phyloP scores from a whole-genome alignment of 371 early-diverging fungal species.

The Cokeromyces recurvatus region DNA sequence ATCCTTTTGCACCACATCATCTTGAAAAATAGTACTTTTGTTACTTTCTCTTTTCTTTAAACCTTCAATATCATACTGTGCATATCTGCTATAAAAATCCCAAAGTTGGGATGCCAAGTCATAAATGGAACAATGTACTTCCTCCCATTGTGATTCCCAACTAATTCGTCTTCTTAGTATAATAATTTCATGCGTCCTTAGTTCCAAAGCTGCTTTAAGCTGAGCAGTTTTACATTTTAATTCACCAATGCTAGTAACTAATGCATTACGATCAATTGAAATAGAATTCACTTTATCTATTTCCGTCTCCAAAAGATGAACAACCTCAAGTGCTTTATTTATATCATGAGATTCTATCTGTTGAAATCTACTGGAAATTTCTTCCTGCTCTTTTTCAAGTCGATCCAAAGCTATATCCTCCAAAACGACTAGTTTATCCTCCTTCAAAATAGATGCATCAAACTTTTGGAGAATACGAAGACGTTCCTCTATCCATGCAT shows the following conservation, averaged over 20 bases:
- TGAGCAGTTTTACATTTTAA: conserved; percentile 20
- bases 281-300: conserved; percentile 33
- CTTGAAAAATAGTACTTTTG: too few relatives aligned
- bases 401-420: conserved; percentile 28
- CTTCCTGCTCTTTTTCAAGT: conserved; percentile 44
- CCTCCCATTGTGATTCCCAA: conserved; percentile 37
- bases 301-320: conserved; percentile 29
- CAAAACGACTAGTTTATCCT: conserved; percentile 2
- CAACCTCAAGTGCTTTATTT: conserved; percentile 20
- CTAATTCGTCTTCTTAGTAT: conserved; percentile 22
- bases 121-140: conserved; percentile 31
- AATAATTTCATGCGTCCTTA: conserved; percentile 24
- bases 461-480: conserved; percentile 17
- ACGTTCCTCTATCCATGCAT: conserved; percentile 40
- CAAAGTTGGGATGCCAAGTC: conserved; percentile 37
- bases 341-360: conserved; percentile 42
- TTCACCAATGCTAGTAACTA: conserved; percentile 23
- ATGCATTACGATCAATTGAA: conserved; percentile 27
- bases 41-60: too few relatives aligned
- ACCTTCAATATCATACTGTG: too few relatives aligned
- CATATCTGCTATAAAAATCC: too few relatives aligned
- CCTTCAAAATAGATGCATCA: conserved; percentile 4
- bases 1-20: too few relatives aligned
- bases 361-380: conserved; percentile 24
- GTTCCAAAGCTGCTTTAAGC: conserved; percentile 14